These are phyloP conservation scores for thale cress (Arabidopsis thaliana) DNA, from an alignment of 345 rosid genomes.

Conservation along the genomic window DNA sequence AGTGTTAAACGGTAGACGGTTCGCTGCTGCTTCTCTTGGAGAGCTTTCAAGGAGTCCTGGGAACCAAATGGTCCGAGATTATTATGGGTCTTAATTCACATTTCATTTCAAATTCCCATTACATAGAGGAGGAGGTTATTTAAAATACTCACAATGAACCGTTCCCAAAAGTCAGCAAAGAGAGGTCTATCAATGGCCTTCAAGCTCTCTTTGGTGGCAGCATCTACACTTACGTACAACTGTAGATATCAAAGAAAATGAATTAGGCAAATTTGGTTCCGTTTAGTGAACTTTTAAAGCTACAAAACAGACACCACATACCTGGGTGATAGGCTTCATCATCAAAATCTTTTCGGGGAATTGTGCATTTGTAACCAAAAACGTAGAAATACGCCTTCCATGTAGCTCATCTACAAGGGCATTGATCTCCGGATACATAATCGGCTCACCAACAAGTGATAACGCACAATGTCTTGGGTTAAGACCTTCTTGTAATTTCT, in stretches of 20 bases:
- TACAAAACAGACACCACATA: slow-evolving; percentile 41
- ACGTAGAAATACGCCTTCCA: slow-evolving; percentile 77
- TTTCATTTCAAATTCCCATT: not conserved
- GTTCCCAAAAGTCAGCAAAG: slow-evolving; percentile 98
- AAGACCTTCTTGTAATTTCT: slow-evolving; percentile 81
- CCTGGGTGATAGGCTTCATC: slow-evolving; percentile 92
- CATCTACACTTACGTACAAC: slow-evolving; percentile 98
- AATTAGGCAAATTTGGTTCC: not conserved
- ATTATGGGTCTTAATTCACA: not conserved
- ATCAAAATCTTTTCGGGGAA: slow-evolving; percentile 87
- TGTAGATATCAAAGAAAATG: slow-evolving; percentile 49
- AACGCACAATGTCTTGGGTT: slow-evolving; percentile 94
- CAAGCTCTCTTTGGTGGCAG: slow-evolving; percentile 95
- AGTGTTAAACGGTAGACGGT: slow-evolving; percentile 93
- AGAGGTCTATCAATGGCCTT: slow-evolving; percentile 97
- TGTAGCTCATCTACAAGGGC: slow-evolving; percentile 92
- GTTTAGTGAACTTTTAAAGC: slow-evolving; percentile 7
- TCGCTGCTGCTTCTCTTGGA: slow-evolving; percentile 81
- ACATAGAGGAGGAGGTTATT: not conserved
- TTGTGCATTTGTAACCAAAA: slow-evolving; percentile 97
- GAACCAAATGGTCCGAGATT: slow-evolving; percentile 5
- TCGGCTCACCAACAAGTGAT: slow-evolving; percentile 98
- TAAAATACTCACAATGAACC: slow-evolving; percentile 71
- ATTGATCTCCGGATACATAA: slow-evolving; percentile 96
- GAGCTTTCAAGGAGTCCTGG: slow-evolving; percentile 87